Evolutionary conservation across 805 yeast genomes (phyloP).

Genomic region (Candida boidinii): DNA sequence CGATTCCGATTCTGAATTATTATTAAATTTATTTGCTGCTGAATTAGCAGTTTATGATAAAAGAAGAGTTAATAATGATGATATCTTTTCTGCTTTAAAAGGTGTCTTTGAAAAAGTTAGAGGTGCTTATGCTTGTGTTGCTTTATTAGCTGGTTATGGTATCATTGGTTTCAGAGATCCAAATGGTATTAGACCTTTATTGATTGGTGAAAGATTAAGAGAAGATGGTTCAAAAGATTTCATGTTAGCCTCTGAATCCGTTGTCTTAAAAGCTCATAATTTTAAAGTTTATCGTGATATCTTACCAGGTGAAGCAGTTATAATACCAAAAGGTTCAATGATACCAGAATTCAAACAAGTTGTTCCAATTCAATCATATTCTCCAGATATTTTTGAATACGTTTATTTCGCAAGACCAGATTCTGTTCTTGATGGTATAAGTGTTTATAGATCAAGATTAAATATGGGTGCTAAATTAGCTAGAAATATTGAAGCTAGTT

Average conservation of each 20-base stretch:
- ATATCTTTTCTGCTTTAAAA: conserved; percentile 75
- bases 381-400: conserved; percentile 95
- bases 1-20: conserved; percentile 89
- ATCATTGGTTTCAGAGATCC: conserved; percentile 96
- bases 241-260: conserved; percentile 94
- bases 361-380: conserved; percentile 64
- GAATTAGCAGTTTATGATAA: conserved; percentile 88
- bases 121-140: conserved; percentile 97
- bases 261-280: conserved; percentile 88
- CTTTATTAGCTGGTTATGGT: conserved; percentile 94
- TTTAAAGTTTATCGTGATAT: conserved; percentile 74
- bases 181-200: conserved; percentile 87
- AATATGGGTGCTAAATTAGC: conserved; percentile 94
- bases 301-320: conserved; percentile 93
- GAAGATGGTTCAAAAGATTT: conserved; percentile 70
- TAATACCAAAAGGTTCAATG: conserved; percentile 70
- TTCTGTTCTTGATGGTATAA: conserved; percentile 91
- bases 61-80: conserved; percentile 85
- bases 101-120: conserved; percentile 77
- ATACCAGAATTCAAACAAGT: conserved; percentile 80
- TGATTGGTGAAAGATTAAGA: conserved; percentile 73
- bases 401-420: conserved; percentile 98
- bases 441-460: conserved; percentile 86
- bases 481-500: conserved; percentile 41
- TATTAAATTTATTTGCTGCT: conserved; percentile 84